Evolutionary conservation across 106 monocot species (phyloP), one percentile per base, ranked within the genome.

Genomic region (Apostasia shenzhenica): DNA sequence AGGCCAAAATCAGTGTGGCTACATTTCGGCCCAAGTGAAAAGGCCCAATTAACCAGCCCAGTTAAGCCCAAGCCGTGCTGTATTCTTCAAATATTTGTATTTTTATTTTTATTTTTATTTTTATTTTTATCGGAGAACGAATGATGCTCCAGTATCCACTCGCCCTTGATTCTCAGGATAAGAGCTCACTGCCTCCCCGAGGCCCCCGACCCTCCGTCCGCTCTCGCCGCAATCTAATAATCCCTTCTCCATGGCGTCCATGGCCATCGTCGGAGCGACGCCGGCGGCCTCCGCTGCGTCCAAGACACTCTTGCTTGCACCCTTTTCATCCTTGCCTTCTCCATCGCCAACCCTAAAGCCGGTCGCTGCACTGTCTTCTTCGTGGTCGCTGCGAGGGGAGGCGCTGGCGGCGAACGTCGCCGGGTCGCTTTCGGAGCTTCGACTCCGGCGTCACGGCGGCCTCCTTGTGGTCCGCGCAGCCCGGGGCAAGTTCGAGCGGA

Each of bases 401-500:
- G 54, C 9, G 8, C 55, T 26, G 40, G 45, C n/a, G 38, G 26
- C 51, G 11, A 3, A 41, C 60, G 37, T 14, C 1, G 8, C 8
- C 4, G 3, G 47, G 2, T 3, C 12, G 8, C 13, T 37, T 1
- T n/a, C 10, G 45, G 1, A 14, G 1, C 6, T 14, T 7, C 4
- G 9, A 8, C 48, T 14, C 10, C 49, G 40, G 8, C 39, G 55
- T 10, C 8, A 51, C 61, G 42, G 79, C 10, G 43, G 50, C 7
- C 66, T 70, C 55, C 58, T 76, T 2, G 80, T 77, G 41, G 73
- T 83, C 69, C 83, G 86, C 12, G 86, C 86, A 2, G 86, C 86
- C 5, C 76, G 86, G 8, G 84, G 84, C 14, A 84, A 84, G 70
- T 85, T 85, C 78, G 81, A 85, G 75, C 69, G 85, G 14, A 81